Percentiles rank a stretch among this genome's conserved stretches.
phyloP scores from a whole-genome alignment of 495 filamentous ascomycete species.

The Elaphomyces granulatus region DNA sequence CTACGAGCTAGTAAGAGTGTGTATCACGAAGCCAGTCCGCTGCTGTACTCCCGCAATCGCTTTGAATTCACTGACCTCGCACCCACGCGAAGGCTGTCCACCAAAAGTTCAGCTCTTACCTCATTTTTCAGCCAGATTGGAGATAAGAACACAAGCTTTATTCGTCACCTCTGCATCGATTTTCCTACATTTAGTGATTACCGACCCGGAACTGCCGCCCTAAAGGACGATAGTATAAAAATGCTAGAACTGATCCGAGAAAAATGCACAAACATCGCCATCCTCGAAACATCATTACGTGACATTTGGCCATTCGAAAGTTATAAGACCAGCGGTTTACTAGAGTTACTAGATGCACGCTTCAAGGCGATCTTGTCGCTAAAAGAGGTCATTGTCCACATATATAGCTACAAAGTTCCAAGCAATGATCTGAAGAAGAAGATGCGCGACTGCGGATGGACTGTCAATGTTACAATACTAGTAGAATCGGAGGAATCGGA shows the following conservation, averaged over 20 bases:
- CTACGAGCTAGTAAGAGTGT: constrained; percentile 18
- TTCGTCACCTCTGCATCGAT: constrained; percentile 11
- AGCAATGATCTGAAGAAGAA: constrained; percentile 9
- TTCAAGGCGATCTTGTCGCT: constrained; percentile 12
- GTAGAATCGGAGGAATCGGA: too few relatives aligned
- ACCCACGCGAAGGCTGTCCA: too few relatives aligned
- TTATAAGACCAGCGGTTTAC: constrained; percentile 5
- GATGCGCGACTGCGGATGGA: constrained; percentile 10
- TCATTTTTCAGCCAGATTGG: constrained; percentile 11
- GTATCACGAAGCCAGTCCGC: constrained; percentile 21
- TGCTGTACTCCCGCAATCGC: constrained; percentile 21
- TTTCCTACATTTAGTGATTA: constrained; percentile 6
- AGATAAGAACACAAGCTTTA: constrained; percentile 8
- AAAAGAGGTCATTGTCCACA: constrained; percentile 12
- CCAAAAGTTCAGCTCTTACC: constrained; percentile 7
- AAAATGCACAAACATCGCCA: constrained; percentile 10
- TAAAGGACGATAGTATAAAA: constrained; percentile 8
- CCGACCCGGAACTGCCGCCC: constrained; percentile 1
- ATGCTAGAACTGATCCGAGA: constrained; percentile 13
- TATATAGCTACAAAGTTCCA: constrained; percentile 8
- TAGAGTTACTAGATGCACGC: constrained; percentile 10
- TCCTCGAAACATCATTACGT: constrained; percentile 8
- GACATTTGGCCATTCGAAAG: not conserved
- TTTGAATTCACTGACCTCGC: constrained; percentile 17
- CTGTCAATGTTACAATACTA: constrained; percentile 11